Percentiles rank a stretch among this genome's conserved stretches.
Conservation (phyloP, 805 yeast genomes). For the Yamadazyma sp. region DNA sequence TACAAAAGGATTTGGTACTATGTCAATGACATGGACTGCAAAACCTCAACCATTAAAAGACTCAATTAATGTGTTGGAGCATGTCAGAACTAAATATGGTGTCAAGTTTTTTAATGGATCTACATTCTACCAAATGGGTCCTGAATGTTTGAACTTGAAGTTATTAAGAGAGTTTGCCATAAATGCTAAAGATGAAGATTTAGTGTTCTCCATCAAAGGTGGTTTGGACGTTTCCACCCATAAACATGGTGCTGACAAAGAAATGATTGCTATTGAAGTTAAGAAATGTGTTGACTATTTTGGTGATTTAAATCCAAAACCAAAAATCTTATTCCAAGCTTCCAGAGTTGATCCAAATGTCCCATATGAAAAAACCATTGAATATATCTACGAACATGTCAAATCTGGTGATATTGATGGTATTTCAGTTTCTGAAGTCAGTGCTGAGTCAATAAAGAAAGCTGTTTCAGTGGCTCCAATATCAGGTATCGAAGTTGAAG, state of each 20-base stretch:
- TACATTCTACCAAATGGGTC: conserved; percentile 66
- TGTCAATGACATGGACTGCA: conserved; percentile 76
- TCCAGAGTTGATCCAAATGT: conserved; percentile 64
- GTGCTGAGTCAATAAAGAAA: conserved; percentile 55
- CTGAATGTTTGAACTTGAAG: conserved; percentile 45
- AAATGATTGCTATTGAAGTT: conserved; percentile 36
- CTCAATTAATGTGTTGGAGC: conserved; percentile 52
- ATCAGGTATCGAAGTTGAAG: conserved; percentile 73
- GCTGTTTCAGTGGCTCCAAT: conserved; percentile 59
- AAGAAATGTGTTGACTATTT: conserved; percentile 35
- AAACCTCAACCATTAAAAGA: conserved; percentile 51
- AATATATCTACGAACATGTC: conserved; percentile 54
- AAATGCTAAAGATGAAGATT: conserved; percentile 42
- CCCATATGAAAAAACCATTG: conserved; percentile 59
- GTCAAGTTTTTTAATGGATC: conserved; percentile 66
- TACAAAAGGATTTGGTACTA: conserved; percentile 65
- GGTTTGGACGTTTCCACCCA: conserved; percentile 38
- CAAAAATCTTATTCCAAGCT: conserved; percentile 54
- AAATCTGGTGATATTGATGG: conserved; percentile 66
- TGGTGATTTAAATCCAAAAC: conserved; percentile 21
- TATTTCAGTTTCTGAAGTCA: conserved; percentile 72
- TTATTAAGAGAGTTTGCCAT: conserved; percentile 56
- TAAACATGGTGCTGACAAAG: conserved; percentile 41
- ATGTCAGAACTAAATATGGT: conserved; percentile 44
- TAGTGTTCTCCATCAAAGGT: conserved; percentile 69